Evolutionary conservation across 176 grass and related monocot species (phyloP).

Genomic region (Oryza nivara): DNA sequence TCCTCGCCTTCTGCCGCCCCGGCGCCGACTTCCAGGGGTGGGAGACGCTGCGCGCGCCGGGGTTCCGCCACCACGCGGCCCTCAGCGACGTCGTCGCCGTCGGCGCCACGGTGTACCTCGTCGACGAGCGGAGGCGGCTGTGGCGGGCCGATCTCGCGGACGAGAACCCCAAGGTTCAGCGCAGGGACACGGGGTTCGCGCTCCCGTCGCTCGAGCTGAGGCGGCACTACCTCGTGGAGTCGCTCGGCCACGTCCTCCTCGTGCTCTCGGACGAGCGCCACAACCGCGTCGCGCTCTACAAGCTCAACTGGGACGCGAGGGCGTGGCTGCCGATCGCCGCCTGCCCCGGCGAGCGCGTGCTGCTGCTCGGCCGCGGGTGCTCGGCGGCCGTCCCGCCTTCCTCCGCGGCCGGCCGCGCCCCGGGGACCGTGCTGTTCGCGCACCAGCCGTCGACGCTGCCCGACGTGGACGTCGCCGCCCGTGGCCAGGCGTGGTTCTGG

Average conservation of each 20-base stretch:
- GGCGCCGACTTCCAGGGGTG: neutral
- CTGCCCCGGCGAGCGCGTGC: conserved; percentile 27
- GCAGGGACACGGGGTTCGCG: conserved; percentile 41
- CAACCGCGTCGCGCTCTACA: conserved; percentile 33
- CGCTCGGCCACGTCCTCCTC: conserved; percentile 48
- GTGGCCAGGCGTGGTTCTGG: conserved; percentile 45
- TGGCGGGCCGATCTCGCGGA: conserved; percentile 48
- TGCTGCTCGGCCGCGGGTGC: conserved; percentile 53
- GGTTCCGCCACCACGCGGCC: conserved; percentile 46
- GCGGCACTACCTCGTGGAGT: conserved; percentile 47
- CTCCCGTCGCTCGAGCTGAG: neutral
- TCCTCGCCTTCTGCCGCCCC: conserved; percentile 51
- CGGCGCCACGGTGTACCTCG: conserved; percentile 42
- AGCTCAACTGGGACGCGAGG: conserved; percentile 38
- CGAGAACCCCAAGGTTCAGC: conserved; percentile 37
- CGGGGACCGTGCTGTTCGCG: conserved; percentile 40
- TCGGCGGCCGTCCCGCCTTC: conserved; percentile 45
- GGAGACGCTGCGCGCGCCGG: conserved; percentile 39
- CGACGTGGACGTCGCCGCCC: neutral
- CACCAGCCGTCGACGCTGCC: conserved; percentile 24
- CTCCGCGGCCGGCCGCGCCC: conserved; percentile 4
- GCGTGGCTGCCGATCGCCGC: conserved; percentile 9
- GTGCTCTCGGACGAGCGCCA: conserved; percentile 47
- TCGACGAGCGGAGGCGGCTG: conserved; percentile 45
- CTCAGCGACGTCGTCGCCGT: conserved; percentile 42